Percentiles rank a stretch among this genome's conserved stretches.
phyloP scores from a whole-genome alignment of 2,329 filamentous ascomycete genomes.

The Blumeria graminis region DNA sequence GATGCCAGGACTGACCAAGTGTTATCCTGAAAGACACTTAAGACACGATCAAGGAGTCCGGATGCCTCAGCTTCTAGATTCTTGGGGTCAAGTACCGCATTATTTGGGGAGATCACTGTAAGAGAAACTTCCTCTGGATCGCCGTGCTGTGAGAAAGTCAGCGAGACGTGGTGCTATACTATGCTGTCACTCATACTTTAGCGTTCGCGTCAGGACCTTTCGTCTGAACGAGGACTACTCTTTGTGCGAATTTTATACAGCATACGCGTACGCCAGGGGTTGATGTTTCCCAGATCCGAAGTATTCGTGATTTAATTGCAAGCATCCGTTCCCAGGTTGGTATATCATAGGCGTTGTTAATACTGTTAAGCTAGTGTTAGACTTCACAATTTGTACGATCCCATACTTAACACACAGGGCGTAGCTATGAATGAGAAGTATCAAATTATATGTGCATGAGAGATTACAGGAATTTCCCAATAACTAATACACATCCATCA shows the following conservation, averaged over 20 bases:
- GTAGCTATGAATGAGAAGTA: too few species aligned
- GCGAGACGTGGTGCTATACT: neutral
- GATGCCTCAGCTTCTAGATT: conserved; percentile 83
- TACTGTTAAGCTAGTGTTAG: conserved; percentile 27
- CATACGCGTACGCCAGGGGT: conserved; percentile 60
- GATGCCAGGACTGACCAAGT: conserved; percentile 35
- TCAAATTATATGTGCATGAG: too few species aligned
- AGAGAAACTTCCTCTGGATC: conserved; percentile 69
- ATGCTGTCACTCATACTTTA: conserved; percentile 32
- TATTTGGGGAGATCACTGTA: conserved; percentile 60
- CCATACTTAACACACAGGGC: neutral
- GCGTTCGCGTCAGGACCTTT: conserved; percentile 60
- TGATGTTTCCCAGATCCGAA: conserved; percentile 69
- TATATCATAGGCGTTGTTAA: conserved; percentile 62
- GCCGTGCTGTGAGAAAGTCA: conserved; percentile 26
- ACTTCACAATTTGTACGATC: conserved; percentile 5
- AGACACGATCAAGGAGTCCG: conserved; percentile 69
- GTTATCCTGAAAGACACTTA: conserved; percentile 67
- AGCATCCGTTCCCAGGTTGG: conserved; percentile 73
- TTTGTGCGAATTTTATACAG: conserved; percentile 93
- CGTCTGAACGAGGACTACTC: conserved; percentile 78
- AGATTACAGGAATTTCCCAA: neutral
- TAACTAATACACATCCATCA: neutral
- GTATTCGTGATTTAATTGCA: conserved; percentile 68
- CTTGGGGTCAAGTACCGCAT: conserved; percentile 53